Conservation (phyloP, 2,329 filamentous ascomycete species). For the Aspergillus glaucus region DNA sequence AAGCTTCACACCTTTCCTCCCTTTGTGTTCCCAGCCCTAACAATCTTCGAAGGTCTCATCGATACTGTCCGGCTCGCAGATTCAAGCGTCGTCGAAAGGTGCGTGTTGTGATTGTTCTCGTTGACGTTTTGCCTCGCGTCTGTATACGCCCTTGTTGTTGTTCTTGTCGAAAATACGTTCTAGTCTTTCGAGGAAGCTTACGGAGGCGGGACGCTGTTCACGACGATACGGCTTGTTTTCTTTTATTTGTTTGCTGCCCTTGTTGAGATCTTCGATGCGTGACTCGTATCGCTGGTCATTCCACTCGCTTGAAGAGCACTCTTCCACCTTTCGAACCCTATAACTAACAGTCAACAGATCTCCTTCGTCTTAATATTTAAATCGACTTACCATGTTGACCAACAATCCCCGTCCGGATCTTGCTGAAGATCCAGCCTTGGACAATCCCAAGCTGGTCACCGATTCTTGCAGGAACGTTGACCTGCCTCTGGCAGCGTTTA, state of each 20-base stretch:
- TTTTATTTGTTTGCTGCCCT: too few relatives aligned
- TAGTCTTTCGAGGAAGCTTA: neutral
- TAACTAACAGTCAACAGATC: neutral
- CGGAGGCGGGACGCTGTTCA: neutral
- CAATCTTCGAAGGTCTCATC: too few relatives aligned
- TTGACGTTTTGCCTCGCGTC: neutral
- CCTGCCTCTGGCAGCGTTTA: conserved; percentile 16
- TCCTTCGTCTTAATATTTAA: neutral
- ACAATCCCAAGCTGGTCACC: conserved; percentile 11
- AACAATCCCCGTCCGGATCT: neutral
- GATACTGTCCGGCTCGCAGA: too few relatives aligned
- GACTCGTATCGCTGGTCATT: neutral
- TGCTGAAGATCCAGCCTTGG: conserved; percentile 17
- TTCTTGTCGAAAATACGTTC: neutral
- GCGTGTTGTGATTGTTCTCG: neutral
- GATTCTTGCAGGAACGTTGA: conserved; percentile 21
- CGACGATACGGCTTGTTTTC: neutral
- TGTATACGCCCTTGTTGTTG: neutral
- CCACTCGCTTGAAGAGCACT: too few relatives aligned
- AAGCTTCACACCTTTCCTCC: too few relatives aligned
- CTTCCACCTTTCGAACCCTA: too few relatives aligned
- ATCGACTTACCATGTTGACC: neutral
- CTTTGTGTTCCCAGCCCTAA: too few relatives aligned
- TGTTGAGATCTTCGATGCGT: neutral
- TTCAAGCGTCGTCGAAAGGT: neutral